A percentile compares a stretch with the other conserved stretches of the same genome.
Conservation (phyloP, 768 basidiomycete genomes). For the Trametes cubensis region DNA sequence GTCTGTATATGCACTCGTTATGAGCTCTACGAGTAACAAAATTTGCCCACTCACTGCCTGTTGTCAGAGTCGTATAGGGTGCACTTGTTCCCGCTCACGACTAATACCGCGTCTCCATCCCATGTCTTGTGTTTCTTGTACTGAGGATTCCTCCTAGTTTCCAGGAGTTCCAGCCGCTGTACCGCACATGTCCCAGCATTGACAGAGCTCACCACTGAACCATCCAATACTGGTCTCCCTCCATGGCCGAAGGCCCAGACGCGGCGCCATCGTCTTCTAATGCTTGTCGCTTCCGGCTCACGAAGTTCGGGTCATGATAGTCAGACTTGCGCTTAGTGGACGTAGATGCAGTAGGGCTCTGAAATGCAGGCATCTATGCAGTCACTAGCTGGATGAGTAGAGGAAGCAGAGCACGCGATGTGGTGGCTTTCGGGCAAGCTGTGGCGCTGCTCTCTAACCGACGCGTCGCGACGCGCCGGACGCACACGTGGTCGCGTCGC, state of each 20-base stretch:
- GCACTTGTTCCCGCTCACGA: slow-evolving; percentile 46
- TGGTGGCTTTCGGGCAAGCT: neutral
- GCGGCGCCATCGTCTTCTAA: slow-evolving; percentile 17
- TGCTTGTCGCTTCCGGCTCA: slow-evolving; percentile 29
- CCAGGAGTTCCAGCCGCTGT: neutral
- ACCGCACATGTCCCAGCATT: neutral
- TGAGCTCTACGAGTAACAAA: neutral
- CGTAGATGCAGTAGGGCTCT: neutral
- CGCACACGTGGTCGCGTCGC: slow-evolving; percentile 21
- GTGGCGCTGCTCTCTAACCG: slow-evolving; percentile 6
- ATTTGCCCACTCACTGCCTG: slow-evolving; percentile 46
- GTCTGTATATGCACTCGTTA: slow-evolving; percentile 37
- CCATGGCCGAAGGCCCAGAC: slow-evolving; percentile 10
- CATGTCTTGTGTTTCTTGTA: slow-evolving; percentile 87
- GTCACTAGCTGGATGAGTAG: neutral
- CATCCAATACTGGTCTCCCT: slow-evolving; percentile 62
- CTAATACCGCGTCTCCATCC: slow-evolving; percentile 81
- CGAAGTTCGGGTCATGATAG: slow-evolving; percentile 20
- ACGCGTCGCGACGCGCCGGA: slow-evolving; percentile 23
- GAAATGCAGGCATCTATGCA: slow-evolving; percentile 25
- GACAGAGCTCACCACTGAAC: slow-evolving; percentile 63
- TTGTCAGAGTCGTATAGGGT: slow-evolving; percentile 66
- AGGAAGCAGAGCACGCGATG: neutral
- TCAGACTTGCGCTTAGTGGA: slow-evolving; percentile 31
- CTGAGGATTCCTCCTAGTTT: slow-evolving; percentile 64